A percentile compares a stretch with the other conserved stretches of the same genome.
Evolutionary conservation across 2,329 filamentous ascomycete genomes (phyloP).

Genomic region (Ophidiomyces ophidiicola): DNA sequence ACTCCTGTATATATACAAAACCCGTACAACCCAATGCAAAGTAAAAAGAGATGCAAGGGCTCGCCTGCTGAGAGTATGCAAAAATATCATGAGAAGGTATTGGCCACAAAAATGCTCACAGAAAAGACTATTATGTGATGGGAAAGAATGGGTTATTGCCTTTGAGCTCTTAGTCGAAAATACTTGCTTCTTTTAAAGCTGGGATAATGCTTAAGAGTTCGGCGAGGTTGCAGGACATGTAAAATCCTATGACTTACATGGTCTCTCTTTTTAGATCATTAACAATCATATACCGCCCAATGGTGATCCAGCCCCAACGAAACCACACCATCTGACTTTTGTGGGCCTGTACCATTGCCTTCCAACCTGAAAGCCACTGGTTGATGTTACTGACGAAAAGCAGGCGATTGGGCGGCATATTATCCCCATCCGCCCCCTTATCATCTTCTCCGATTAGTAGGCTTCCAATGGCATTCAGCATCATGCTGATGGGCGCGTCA

Average conservation of each 20-base stretch:
- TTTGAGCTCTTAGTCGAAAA: too few species aligned
- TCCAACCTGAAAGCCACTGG: constrained; percentile 56
- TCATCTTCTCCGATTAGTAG: constrained; percentile 5
- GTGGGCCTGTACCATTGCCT: constrained; percentile 82
- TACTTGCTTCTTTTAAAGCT: too few species aligned
- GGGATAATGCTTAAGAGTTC: neutral
- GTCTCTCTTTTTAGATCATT: constrained; percentile 61
- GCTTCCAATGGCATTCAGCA: constrained; percentile 40
- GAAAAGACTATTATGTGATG: too few species aligned
- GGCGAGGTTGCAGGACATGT: neutral
- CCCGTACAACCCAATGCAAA: too few species aligned
- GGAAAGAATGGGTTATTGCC: too few species aligned
- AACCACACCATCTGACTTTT: constrained; percentile 98
- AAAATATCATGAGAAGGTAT: too few species aligned
- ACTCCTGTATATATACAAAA: too few species aligned
- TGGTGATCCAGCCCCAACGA: constrained; percentile 81
- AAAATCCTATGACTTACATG: constrained; percentile 1
- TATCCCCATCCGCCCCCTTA: constrained; percentile 9
- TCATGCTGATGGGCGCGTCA: constrained; percentile 61
- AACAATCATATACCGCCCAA: constrained; percentile 89
- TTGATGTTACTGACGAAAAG: constrained; percentile 58
- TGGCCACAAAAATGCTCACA: too few species aligned
- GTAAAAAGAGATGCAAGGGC: too few species aligned
- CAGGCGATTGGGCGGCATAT: constrained; percentile 29
- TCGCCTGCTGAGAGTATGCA: too few species aligned